These are phyloP conservation scores for Amylocarpus encephaloides DNA, from an alignment of 2,329 filamentous ascomycete species.

Conservation along the genomic window DNA sequence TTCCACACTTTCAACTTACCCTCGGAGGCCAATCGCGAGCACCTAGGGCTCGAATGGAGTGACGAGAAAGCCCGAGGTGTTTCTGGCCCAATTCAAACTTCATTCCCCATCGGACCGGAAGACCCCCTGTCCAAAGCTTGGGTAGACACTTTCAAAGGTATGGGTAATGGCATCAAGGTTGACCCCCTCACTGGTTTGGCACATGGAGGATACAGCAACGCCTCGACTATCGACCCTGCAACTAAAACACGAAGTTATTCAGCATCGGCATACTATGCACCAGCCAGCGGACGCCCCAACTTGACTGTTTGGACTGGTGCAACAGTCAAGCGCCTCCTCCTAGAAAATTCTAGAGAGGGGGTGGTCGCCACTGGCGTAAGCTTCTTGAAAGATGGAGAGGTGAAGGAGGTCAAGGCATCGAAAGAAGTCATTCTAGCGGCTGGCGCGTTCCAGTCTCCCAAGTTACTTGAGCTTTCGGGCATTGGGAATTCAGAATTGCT, in stretches of 20 bases:
- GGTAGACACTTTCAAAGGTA: slow-evolving; percentile 39
- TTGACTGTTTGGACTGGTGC: slow-evolving; percentile 76
- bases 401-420: slow-evolving; percentile 18
- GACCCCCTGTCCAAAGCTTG: slow-evolving; percentile 46
- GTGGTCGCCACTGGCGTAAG: slow-evolving; percentile 13
- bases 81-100: slow-evolving; percentile 39
- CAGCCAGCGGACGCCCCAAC: slow-evolving; percentile 40
- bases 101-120: slow-evolving; percentile 40
- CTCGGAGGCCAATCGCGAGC: neutral
- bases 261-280: slow-evolving; percentile 16
- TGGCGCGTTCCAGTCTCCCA: slow-evolving; percentile 40
- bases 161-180: slow-evolving; percentile 39
- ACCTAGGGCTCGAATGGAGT: neutral
- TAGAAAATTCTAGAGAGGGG: slow-evolving; percentile 1
- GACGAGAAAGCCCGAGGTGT: slow-evolving; percentile 43
- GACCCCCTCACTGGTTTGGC: slow-evolving; percentile 33
- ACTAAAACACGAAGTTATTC: slow-evolving; percentile 12
- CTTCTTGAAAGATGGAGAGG: slow-evolving; percentile 1
- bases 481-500: slow-evolving; percentile 36
- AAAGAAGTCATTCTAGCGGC: slow-evolving; percentile 42
- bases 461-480: slow-evolving; percentile 41
- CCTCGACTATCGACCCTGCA: slow-evolving; percentile 12
- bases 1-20: slow-evolving; percentile 1
- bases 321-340: slow-evolving; percentile 71
- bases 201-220: slow-evolving; percentile 27